Percentiles rank a stretch among this genome's conserved stretches.
These are phyloP conservation scores for Trypanosoma cruzi DNA, from an alignment of 208 protist species.

Conservation along the genomic window DNA sequence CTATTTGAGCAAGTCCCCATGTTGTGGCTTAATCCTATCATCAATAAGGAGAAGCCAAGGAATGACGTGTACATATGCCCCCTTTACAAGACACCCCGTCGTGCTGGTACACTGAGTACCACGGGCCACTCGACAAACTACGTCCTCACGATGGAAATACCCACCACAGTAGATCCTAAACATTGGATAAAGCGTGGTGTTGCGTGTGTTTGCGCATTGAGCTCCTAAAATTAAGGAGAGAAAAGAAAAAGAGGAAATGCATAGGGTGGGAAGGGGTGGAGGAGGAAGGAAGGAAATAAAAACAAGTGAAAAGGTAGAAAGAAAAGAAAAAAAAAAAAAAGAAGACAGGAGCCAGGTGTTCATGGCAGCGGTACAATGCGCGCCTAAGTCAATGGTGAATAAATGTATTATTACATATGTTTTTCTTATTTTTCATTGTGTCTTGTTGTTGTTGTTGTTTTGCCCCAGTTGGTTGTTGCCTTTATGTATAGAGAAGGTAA, in stretches of 20 bases:
- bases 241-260: not conserved
- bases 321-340: not conserved
- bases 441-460: constrained; percentile 16
- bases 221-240: constrained; percentile 36
- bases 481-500: constrained; percentile 12
- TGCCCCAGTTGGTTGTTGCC: constrained; percentile 11
- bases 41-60: constrained; percentile 69
- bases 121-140: constrained; percentile 99
- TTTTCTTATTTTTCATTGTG: not conserved
- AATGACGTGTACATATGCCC: constrained; percentile 78
- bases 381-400: not conserved
- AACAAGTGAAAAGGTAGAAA: not conserved
- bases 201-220: constrained; percentile 85
- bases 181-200: constrained; percentile 97
- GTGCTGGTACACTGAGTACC: constrained; percentile 95
- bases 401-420: constrained; percentile 1
- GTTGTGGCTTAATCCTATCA: constrained; percentile 93
- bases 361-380: not conserved
- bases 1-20: constrained; percentile 93
- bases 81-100: constrained; percentile 96
- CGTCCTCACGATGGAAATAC: constrained; percentile 95
- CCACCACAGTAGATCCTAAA: constrained; percentile 76
- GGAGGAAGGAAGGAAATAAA: constrained; percentile 1
- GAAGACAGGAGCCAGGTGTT: not conserved
- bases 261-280: not conserved